These are phyloP conservation scores for Postia placenta DNA, from an alignment of 768 basidiomycete species.

Conservation along the genomic window DNA sequence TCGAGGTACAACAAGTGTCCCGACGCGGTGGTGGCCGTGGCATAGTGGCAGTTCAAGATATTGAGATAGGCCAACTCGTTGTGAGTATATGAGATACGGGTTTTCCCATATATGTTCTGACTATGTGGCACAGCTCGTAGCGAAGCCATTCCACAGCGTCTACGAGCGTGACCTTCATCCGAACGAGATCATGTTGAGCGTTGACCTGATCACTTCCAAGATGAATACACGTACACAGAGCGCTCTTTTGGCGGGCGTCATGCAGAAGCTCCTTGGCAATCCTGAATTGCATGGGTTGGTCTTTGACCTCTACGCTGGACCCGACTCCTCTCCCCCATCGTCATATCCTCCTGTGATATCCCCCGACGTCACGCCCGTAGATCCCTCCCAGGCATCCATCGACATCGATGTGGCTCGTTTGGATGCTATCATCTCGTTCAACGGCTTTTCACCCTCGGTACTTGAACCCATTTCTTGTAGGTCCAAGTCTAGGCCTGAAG, in stretches of 20 bases:
- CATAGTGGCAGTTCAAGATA: slow-evolving; percentile 14
- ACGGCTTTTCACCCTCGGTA: slow-evolving; percentile 11
- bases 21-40: slow-evolving; percentile 23
- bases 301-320: slow-evolving; percentile 23
- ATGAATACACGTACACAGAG: slow-evolving; percentile 5
- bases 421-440: slow-evolving; percentile 20
- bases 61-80: slow-evolving; percentile 22
- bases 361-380: neutral
- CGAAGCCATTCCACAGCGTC: slow-evolving; percentile 22
- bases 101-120: neutral
- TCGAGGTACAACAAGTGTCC: slow-evolving; percentile 12
- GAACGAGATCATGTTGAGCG: neutral
- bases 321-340: slow-evolving; percentile 11
- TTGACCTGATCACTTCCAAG: slow-evolving; percentile 10
- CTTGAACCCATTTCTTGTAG: neutral
- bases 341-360: slow-evolving; percentile 10
- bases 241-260: slow-evolving; percentile 5
- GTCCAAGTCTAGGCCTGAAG: neutral
- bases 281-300: slow-evolving; percentile 16
- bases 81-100: slow-evolving; percentile 9
- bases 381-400: slow-evolving; percentile 1
- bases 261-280: slow-evolving; percentile 18
- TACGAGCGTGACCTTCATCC: slow-evolving; percentile 11
- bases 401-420: slow-evolving; percentile 21
- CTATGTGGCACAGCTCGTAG: slow-evolving; percentile 15